phyloP scores from a whole-genome alignment of 805 yeast species.

The Kockiozyma suomiensis region DNA sequence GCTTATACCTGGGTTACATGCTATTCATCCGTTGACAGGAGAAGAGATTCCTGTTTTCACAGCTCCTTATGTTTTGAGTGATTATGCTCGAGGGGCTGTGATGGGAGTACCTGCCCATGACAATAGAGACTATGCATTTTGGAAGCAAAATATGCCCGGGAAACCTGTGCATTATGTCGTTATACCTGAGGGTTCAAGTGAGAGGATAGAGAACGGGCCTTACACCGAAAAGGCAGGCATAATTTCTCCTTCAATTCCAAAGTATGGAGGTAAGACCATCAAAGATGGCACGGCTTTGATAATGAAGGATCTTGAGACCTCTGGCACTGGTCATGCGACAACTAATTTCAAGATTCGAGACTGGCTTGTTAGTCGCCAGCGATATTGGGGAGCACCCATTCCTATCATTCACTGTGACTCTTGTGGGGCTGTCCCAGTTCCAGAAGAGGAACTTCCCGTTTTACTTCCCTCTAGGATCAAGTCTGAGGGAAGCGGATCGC shows the following conservation, averaged over 20 bases:
- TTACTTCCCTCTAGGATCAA: slow-evolving; percentile 58
- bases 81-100: slow-evolving; percentile 90
- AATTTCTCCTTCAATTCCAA: slow-evolving; percentile 53
- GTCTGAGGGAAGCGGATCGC: slow-evolving; percentile 56
- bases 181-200: slow-evolving; percentile 44
- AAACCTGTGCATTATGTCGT: slow-evolving; percentile 50
- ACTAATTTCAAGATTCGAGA: slow-evolving; percentile 74
- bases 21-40: slow-evolving; percentile 58
- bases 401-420: slow-evolving; percentile 84
- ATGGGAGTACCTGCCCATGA: slow-evolving; percentile 99
- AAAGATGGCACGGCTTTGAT: slow-evolving; percentile 57
- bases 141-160: slow-evolving; percentile 63
- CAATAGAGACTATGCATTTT: slow-evolving; percentile 76
- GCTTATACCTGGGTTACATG: slow-evolving; percentile 49
- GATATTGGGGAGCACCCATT: slow-evolving; percentile 99
- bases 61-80: slow-evolving; percentile 85
- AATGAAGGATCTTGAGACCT: slow-evolving; percentile 46
- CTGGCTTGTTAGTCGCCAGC: slow-evolving; percentile 92
- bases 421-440: slow-evolving; percentile 94
- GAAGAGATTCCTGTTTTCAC: slow-evolving; percentile 69
- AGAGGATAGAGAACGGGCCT: slow-evolving; percentile 35
- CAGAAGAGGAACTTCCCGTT: slow-evolving; percentile 84
- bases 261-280: slow-evolving; percentile 54
- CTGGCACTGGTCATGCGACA: slow-evolving; percentile 50
- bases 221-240: slow-evolving; percentile 50